These are phyloP conservation scores for Neovahlkampfia damariscottae DNA, from an alignment of 78 protist species.

Conservation along the genomic window DNA sequence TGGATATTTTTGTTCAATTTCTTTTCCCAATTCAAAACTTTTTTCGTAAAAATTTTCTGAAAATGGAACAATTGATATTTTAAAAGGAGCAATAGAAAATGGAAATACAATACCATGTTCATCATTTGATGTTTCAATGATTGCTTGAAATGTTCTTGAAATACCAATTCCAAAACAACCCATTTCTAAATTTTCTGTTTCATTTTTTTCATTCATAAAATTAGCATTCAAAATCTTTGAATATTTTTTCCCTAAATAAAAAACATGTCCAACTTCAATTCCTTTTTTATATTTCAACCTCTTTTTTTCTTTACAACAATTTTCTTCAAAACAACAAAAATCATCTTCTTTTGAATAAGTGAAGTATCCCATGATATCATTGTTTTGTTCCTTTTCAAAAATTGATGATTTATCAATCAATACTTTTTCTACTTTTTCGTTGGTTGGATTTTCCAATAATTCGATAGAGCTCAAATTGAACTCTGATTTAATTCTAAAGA, in stretches of 20 bases:
- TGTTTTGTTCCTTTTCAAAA: no score
- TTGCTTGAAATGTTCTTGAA: neutral
- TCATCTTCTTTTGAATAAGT: neutral
- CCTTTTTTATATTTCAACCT: conserved; percentile 15
- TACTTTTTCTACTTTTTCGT: neutral
- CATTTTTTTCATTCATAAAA: neutral
- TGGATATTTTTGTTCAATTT: neutral
- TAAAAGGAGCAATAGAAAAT: conserved; percentile 9
- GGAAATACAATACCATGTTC: conserved; percentile 14
- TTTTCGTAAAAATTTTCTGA: neutral
- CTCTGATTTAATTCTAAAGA: neutral
- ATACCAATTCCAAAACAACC: conserved; percentile 22
- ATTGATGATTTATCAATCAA: neutral
- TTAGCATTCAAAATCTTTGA: neutral
- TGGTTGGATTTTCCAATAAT: neutral
- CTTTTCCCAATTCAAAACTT: neutral
- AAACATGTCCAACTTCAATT: conserved; percentile 42
- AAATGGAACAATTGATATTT: neutral
- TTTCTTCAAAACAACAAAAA: neutral
- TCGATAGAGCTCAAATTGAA: no score
- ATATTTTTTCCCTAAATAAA: conserved; percentile 28
- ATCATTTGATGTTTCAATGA: conserved; percentile 5
- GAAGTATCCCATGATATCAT: neutral
- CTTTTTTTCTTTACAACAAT: neutral
- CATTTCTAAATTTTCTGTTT: neutral